Evolutionary conservation across 139 green algal species (phyloP), one percentile per base, ranked within the genome.

Genomic region (Haematococcus lacustris): DNA sequence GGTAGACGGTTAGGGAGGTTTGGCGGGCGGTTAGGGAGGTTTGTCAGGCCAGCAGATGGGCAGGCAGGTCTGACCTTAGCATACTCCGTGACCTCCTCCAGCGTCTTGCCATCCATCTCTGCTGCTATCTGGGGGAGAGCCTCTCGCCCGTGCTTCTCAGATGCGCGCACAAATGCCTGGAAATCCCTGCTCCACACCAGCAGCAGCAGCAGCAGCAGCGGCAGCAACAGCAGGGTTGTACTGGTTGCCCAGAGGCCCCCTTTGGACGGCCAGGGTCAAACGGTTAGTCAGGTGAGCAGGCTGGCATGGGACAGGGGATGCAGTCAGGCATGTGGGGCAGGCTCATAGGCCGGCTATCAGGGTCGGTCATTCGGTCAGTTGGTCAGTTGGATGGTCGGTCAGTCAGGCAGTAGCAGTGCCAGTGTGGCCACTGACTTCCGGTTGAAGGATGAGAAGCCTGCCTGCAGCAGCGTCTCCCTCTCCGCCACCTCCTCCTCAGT

Each of bases 51-150:
- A n/a, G n/a, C n/a, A n/a, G n/a, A n/a, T n/a, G n/a, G n/a, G n/a
- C n/a, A n/a, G n/a, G 43, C 43, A 53, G 9, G 9, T 9, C 53
- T 64, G 23, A 64, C 64, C 35, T 60, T 71, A 62, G 41, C 68
- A 61, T 80, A 80, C 3, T 37, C 38, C 64, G 3, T 39, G 32
- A 96, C 92, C 78, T 97, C 94, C 50, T 93, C 89, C 75, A 92
- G 82, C 17, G 77, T 94, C 86, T 98, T 98, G 70, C 89, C 89
- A 67, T 98, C 93, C 2, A 99, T 82, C 76, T 99, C 95, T 1
- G 66, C 72, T 3, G 92, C 85, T 37, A 99, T 93, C 51, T 85
- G 82, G 0, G 76, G 60, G 35, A 98, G 53, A 33, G 90, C 82
- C 32, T 86, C 71, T 39, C 95, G 86, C 4, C 95, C 95, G 66